A percentile compares a stretch with the other conserved stretches of the same genome.
These are phyloP conservation scores for Trametes polyzona DNA, from an alignment of 1,284 basidiomycete species.

Conservation along the genomic window DNA sequence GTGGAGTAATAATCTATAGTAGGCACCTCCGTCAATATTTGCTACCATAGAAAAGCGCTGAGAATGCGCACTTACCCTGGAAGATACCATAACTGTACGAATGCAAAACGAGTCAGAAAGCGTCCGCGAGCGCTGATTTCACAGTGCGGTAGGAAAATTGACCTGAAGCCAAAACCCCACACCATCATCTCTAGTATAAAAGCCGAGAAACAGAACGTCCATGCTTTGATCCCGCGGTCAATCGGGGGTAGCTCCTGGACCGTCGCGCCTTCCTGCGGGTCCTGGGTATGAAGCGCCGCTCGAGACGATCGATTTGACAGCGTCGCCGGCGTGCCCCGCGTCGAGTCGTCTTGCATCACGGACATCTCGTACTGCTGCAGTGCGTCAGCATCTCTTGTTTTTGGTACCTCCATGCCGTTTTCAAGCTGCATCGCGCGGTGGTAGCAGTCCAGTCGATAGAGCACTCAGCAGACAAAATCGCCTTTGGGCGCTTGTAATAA, in stretches of 20 bases:
- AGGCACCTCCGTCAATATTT: no score
- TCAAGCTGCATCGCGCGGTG: neutral
- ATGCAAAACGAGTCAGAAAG: neutral
- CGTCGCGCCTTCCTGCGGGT: conserved; percentile 18
- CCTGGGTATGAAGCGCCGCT: conserved; percentile 6
- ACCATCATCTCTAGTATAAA: conserved; percentile 31
- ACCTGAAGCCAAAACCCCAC: conserved; percentile 34
- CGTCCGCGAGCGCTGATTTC: no score
- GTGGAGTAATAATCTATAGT: conserved; percentile 26
- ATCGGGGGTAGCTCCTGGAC: conserved; percentile 30
- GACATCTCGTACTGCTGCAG: neutral
- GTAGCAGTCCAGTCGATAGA: neutral
- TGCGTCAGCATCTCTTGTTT: neutral
- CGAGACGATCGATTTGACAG: conserved; percentile 19
- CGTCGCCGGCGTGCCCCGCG: neutral
- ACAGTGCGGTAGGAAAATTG: neutral
- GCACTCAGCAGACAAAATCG: neutral
- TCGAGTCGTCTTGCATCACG: neutral
- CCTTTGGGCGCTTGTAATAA: neutral
- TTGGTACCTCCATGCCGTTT: neutral
- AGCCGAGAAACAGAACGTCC: conserved; percentile 28
- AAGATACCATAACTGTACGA: conserved; percentile 29
- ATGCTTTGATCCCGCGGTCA: conserved; percentile 28
- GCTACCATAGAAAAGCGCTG: no score
- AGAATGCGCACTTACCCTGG: conserved; percentile 19